These are phyloP conservation scores for Conticribra guillardii DNA, from an alignment of 108 stramenopile species.

Conservation along the genomic window DNA sequence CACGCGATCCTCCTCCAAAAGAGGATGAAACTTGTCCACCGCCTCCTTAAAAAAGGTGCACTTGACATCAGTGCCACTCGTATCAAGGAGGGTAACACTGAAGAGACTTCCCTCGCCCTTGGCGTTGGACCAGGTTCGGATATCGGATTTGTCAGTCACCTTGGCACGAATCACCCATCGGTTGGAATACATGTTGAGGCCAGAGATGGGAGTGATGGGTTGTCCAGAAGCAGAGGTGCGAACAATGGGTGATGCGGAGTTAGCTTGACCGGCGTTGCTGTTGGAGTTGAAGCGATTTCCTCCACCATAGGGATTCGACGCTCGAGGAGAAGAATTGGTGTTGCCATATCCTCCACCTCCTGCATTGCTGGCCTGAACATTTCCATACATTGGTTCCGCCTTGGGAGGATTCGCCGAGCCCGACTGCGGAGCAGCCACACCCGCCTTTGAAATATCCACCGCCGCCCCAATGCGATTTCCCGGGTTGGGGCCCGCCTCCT, in stretches of 20 bases:
- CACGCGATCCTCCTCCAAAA: conserved; percentile 88
- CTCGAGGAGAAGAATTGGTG: neutral
- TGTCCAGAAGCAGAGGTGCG: conserved; percentile 54
- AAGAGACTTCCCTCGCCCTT: conserved; percentile 93
- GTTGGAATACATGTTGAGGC: conserved; percentile 96
- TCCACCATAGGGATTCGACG: conserved; percentile 25
- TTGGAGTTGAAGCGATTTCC: conserved; percentile 52
- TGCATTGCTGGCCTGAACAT: conserved; percentile 15
- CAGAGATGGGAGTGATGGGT: conserved; percentile 82
- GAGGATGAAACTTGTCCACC: conserved; percentile 86
- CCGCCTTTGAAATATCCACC: conserved; percentile 58
- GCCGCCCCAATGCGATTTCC: conserved; percentile 69
- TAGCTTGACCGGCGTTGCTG: conserved; percentile 16
- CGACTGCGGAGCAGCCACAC: no score
- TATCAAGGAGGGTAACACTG: conserved; percentile 88
- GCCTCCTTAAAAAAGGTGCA: conserved; percentile 97
- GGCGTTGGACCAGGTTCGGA: conserved; percentile 92
- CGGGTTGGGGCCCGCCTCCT: conserved; percentile 44
- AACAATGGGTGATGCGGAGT: conserved; percentile 63
- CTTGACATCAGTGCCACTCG: conserved; percentile 86
- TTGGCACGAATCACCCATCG: conserved; percentile 92
- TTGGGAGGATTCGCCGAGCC: conserved; percentile 9
- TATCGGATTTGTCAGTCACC: conserved; percentile 87
- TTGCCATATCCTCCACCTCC: conserved; percentile 36
- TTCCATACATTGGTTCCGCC: conserved; percentile 52